Conservation (phyloP, 805 yeast genomes). For the Metschnikowia vanudenii region DNA sequence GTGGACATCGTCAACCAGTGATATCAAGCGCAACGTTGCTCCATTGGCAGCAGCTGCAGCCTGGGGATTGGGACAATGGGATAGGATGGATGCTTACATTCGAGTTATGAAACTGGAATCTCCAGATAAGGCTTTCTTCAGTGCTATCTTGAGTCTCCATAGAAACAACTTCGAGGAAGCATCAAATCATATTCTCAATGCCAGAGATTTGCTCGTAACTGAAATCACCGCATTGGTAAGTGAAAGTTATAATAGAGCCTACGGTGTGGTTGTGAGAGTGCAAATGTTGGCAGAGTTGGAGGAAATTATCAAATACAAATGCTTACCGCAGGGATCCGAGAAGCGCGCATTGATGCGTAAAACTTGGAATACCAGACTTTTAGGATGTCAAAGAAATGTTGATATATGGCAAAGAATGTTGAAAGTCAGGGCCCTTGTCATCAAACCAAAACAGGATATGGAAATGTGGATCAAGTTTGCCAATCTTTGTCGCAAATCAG, state of each 20-base stretch:
- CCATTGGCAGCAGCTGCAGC: constrained; percentile 99
- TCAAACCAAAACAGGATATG: constrained; percentile 94
- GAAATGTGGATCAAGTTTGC: constrained; percentile 98
- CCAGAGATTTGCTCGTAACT: constrained; percentile 86
- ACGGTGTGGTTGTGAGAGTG: constrained; percentile 92
- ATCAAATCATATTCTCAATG: constrained; percentile 69
- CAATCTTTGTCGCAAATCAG: constrained; percentile 90
- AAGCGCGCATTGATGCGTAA: constrained; percentile 74
- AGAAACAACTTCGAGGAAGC: constrained; percentile 85
- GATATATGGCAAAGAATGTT: constrained; percentile 98
- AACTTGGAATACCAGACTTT: constrained; percentile 90
- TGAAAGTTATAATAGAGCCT: constrained; percentile 95
- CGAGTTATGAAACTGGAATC: constrained; percentile 87
- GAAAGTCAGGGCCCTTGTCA: constrained; percentile 88
- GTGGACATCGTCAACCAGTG: constrained; percentile 75
- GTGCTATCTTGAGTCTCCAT: constrained; percentile 84
- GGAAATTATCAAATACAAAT: constrained; percentile 87
- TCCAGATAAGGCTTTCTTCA: constrained; percentile 93
- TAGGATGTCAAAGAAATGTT: constrained; percentile 94
- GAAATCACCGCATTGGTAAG: constrained; percentile 93
- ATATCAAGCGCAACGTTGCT: constrained; percentile 79
- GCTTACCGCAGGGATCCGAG: constrained; percentile 78
- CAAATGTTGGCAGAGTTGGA: constrained; percentile 97
- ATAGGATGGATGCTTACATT: constrained; percentile 87
- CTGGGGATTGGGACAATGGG: constrained; percentile 98